Percentiles rank a stretch among this genome's conserved stretches.
Conservation (phyloP, 208 protist genomes). For the Wallacemonas sp. region DNA sequence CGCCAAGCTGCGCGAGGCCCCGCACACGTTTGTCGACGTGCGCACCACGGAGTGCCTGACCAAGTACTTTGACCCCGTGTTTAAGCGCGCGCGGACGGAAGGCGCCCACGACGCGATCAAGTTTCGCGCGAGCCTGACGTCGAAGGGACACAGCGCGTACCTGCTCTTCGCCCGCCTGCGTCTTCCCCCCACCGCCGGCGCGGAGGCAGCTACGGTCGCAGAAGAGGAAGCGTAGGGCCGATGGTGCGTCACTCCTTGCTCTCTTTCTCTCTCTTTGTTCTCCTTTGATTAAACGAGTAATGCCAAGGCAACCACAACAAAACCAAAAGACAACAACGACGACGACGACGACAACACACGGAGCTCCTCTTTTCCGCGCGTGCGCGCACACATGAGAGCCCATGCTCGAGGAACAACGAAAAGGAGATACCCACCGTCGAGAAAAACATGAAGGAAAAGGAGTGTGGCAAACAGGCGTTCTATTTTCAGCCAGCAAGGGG, state of each 20-base stretch:
- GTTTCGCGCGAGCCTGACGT: slow-evolving; percentile 59
- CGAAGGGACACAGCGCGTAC: slow-evolving; percentile 92
- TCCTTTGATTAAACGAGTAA: background rate
- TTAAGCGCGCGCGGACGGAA: slow-evolving; percentile 58
- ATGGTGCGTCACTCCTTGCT: background rate
- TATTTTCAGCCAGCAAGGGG: too few species aligned
- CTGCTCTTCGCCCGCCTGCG: slow-evolving; percentile 88
- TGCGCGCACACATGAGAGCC: background rate
- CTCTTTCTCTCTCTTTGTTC: background rate
- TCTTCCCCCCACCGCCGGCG: slow-evolving; percentile 26
- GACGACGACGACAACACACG: too few species aligned
- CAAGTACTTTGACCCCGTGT: slow-evolving; percentile 72
- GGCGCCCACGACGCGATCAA: slow-evolving; percentile 39
- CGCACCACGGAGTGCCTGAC: slow-evolving; percentile 88
- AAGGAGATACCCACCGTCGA: background rate
- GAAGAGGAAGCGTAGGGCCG: slow-evolving; percentile 4
- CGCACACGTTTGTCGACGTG: slow-evolving; percentile 82
- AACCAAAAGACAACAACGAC: background rate
- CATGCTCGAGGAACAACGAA: background rate
- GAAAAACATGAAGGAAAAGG: too few species aligned
- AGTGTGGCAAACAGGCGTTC: too few species aligned
- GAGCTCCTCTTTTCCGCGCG: background rate
- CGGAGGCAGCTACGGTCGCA: background rate
- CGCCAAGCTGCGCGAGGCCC: slow-evolving; percentile 53
- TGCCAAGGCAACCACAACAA: background rate